phyloP scores from a whole-genome alignment of 2,329 filamentous ascomycete genomes.

The Fusarium aywerte region DNA sequence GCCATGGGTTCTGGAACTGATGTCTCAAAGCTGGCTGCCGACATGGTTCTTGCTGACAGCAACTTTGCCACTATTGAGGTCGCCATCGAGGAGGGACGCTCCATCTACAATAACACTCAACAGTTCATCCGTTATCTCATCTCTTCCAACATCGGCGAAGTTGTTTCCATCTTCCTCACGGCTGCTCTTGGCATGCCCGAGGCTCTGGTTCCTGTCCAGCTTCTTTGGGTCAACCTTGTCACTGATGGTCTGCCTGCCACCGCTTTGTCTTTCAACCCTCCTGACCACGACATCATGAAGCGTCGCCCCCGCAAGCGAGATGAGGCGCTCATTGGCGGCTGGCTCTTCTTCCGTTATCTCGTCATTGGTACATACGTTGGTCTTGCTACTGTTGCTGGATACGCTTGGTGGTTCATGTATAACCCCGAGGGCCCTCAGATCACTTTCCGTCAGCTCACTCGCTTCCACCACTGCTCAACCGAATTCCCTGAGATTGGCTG shows the following conservation, averaged over 20 bases:
- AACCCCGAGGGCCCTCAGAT: slow-evolving; percentile 91
- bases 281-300: slow-evolving; percentile 98
- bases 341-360: slow-evolving; percentile 98
- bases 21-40: slow-evolving; percentile 93
- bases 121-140: slow-evolving; percentile 99
- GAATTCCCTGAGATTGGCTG: slow-evolving; percentile 92
- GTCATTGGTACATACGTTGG: slow-evolving; percentile 96
- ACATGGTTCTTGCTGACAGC: slow-evolving; percentile 98
- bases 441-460: slow-evolving; percentile 84
- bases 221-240: slow-evolving; percentile 98
- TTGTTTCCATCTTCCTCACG: slow-evolving; percentile 98
- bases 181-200: slow-evolving; percentile 97
- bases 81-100: slow-evolving; percentile 95
- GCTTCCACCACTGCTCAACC: slow-evolving; percentile 92
- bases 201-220: slow-evolving; percentile 94
- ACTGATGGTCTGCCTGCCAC: slow-evolving; percentile 97
- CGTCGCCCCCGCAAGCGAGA: slow-evolving; percentile 90
- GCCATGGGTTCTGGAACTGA: slow-evolving; percentile 99
- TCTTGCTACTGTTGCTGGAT: slow-evolving; percentile 92
- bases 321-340: slow-evolving; percentile 90
- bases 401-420: slow-evolving; percentile 99
- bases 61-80: slow-evolving; percentile 98
- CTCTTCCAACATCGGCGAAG: slow-evolving; percentile 98
- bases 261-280: slow-evolving; percentile 95
- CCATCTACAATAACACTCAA: slow-evolving; percentile 99